Percentiles rank a stretch among this genome's conserved stretches.
Evolutionary conservation across 2,329 filamentous ascomycete species (phyloP).

Genomic region (Nothophoma quercina): DNA sequence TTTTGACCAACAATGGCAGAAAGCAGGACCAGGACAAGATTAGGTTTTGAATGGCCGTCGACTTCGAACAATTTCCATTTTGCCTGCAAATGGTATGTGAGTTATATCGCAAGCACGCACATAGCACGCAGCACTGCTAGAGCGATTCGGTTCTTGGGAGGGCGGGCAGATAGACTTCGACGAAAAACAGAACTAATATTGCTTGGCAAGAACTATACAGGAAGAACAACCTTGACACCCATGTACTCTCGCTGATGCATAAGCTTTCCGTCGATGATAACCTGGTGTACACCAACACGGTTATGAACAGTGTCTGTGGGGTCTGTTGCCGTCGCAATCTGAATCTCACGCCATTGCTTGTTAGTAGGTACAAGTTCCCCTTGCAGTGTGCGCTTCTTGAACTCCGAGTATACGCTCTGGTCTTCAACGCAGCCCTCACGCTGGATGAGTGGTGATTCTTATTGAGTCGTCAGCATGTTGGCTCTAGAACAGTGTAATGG

Average conservation of each 20-base stretch:
- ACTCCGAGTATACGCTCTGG: constrained; percentile 30
- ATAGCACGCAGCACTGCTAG: too few relatives aligned
- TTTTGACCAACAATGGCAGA: not conserved
- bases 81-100: too few relatives aligned
- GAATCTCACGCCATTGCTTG: constrained; percentile 32
- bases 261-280: constrained; percentile 30
- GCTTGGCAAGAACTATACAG: constrained; percentile 16
- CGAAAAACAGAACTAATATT: too few relatives aligned
- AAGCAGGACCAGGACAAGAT: not conserved
- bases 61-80: too few relatives aligned
- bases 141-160: too few relatives aligned
- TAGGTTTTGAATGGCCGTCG: too few relatives aligned
- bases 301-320: constrained; percentile 32
- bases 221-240: constrained; percentile 35
- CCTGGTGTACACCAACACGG: constrained; percentile 33
- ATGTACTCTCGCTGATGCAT: constrained; percentile 35
- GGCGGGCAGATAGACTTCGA: too few relatives aligned
- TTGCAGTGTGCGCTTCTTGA: constrained; percentile 29
- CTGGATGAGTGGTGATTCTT: constrained; percentile 32
- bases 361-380: constrained; percentile 30
- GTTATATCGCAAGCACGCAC: too few relatives aligned
- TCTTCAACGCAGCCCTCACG: constrained; percentile 34
- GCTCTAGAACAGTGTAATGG: not conserved
- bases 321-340: constrained; percentile 33
- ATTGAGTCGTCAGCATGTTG: not conserved